Evolutionary conservation across 106 monocot species (phyloP), one percentile per base, ranked within the genome.

Genomic region (Allium sativum): DNA sequence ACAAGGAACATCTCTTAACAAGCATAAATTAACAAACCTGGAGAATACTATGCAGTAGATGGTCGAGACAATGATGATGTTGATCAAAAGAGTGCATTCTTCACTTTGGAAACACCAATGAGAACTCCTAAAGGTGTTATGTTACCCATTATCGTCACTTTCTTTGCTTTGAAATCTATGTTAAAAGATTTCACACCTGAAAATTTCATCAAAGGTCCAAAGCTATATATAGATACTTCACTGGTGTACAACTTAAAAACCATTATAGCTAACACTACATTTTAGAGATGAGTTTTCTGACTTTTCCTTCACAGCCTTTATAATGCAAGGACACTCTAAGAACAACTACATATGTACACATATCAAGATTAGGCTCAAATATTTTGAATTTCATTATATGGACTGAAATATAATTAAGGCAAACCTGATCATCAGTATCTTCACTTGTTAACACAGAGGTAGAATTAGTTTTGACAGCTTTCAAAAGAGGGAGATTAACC

Each of bases 301-400:
- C 83, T 69, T 89, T 89, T 31, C 71, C 84, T 76, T 78, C 84
- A 68, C 89, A 89, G 0, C 81, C 84, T 41, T 79, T 89, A 72
- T 84, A 89, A 61, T 89, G 89, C 69, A 89, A 66, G 6, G 89
- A 89, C 15, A 89, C 89, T 65, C 79, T 84, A 66, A 89, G 44
- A 8, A 69, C 76, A 31, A 89, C 84, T n/a, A 77, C 84, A 84
- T 31, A 31, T 31, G 31, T 5, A 31, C 31, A 79, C 55, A 21
- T 42, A 19, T 54, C 61, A 13, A 77, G 1, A 44, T 44, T 16
- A 60, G 18, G 16, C 15, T 44, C 0, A 3, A 1, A 8, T 8
- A 44, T 47, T 62, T 21, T 20, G 10, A 11, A 41, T 6, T 7
- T 14, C 0, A 59, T 14, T 8, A 16, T 8, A 21, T 12, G 41